These are phyloP conservation scores for Fusarium sp. DNA, from an alignment of 2,329 filamentous ascomycete species.

Conservation along the genomic window DNA sequence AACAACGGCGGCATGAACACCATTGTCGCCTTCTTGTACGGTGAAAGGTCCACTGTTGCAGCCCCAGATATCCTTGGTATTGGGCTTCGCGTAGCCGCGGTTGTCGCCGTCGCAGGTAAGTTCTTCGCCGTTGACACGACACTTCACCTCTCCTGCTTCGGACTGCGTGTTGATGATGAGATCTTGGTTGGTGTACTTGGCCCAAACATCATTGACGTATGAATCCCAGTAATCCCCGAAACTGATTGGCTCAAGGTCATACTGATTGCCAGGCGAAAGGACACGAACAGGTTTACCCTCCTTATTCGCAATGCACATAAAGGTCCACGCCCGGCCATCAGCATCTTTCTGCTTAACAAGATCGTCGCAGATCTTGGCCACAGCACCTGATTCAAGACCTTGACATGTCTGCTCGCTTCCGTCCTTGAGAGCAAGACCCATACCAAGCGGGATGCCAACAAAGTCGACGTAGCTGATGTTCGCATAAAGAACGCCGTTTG, in stretches of 20 bases:
- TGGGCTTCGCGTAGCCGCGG: slow-evolving; percentile 57
- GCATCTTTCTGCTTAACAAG: slow-evolving; percentile 51
- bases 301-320: slow-evolving; percentile 55
- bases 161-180: slow-evolving; percentile 59
- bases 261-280: slow-evolving; percentile 57
- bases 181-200: slow-evolving; percentile 51
- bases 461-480: slow-evolving; percentile 66
- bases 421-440: slow-evolving; percentile 55
- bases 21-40: slow-evolving; percentile 52
- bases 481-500: slow-evolving; percentile 54
- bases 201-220: slow-evolving; percentile 61
- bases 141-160: slow-evolving; percentile 53
- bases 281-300: slow-evolving; percentile 56
- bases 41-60: slow-evolving; percentile 62
- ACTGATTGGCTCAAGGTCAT: slow-evolving; percentile 48
- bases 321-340: slow-evolving; percentile 58
- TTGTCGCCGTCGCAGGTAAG: slow-evolving; percentile 57
- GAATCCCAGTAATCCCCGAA: slow-evolving; percentile 57
- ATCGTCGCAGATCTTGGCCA: slow-evolving; percentile 55
- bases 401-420: slow-evolving; percentile 53
- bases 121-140: slow-evolving; percentile 51
- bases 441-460: slow-evolving; percentile 62
- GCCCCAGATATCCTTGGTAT: slow-evolving; percentile 60
- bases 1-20: slow-evolving; percentile 56
- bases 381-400: slow-evolving; percentile 53